phyloP scores from a whole-genome alignment of 225 moss, liverwort and hornwort species.

The Pseudisothecium myosuroides region DNA sequence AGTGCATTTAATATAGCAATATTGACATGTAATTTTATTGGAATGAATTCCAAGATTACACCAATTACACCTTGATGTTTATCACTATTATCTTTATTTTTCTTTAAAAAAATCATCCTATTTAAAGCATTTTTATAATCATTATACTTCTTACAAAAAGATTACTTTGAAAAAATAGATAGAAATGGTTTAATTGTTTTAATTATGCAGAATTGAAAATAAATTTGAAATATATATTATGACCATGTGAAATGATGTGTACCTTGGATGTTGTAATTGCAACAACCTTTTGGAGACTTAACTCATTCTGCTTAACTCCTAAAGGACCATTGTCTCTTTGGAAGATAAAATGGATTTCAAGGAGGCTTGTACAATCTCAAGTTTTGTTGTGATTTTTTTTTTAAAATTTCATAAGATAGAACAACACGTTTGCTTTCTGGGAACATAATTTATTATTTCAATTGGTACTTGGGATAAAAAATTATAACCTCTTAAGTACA shows the following conservation, averaged over 20 bases:
- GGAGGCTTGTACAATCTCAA: fast-evolving
- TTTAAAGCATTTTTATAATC: not conserved
- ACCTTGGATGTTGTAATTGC: not conserved
- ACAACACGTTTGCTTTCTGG: no score
- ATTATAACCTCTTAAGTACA: no score
- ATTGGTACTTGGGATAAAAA: fast-evolving
- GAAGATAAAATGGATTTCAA: no score
- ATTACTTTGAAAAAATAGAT: not conserved
- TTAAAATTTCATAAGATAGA: no score
- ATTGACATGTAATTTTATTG: not conserved
- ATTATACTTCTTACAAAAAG: not conserved
- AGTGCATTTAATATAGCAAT: no score
- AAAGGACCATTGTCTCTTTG: no score
- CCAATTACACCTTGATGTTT: not conserved
- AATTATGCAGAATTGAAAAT: not conserved
- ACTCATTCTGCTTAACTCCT: not conserved
- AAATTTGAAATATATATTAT: not conserved
- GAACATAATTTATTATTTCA: no score
- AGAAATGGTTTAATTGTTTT: not conserved
- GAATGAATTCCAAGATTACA: fast-evolving
- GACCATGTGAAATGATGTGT: not conserved
- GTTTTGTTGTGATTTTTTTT: no score
- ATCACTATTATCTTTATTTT: not conserved
- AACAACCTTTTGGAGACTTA: not conserved
- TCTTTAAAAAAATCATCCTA: not conserved